Conservation (phyloP, 2,329 filamentous ascomycete genomes). For the Cercospora citrullina region DNA sequence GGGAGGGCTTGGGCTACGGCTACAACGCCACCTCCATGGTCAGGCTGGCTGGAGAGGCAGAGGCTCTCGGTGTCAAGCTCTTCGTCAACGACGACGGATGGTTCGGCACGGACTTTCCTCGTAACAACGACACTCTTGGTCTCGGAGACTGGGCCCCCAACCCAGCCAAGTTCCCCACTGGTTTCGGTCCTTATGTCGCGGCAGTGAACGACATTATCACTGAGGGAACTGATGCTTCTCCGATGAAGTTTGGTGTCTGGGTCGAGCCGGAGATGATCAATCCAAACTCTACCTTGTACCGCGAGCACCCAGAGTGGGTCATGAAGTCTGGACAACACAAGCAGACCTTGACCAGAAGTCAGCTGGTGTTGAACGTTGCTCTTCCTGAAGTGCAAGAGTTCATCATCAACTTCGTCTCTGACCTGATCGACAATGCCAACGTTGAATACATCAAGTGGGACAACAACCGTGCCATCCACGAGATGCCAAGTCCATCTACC, state of each 20-base stretch:
- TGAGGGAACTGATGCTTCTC: slow-evolving; percentile 48
- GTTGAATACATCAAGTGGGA: slow-evolving; percentile 68
- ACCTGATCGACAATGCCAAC: slow-evolving; percentile 55
- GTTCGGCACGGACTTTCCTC: slow-evolving; percentile 65
- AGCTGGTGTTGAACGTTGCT: slow-evolving; percentile 63
- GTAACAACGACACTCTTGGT: slow-evolving; percentile 57
- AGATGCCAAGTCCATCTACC: slow-evolving; percentile 55
- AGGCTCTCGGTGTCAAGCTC: slow-evolving; percentile 60
- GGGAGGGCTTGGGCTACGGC: slow-evolving; percentile 63
- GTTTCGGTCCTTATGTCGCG: slow-evolving; percentile 54
- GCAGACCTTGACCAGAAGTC: slow-evolving; percentile 57
- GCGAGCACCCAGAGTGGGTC: slow-evolving; percentile 64
- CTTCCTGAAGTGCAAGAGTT: slow-evolving; percentile 63
- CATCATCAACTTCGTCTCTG: slow-evolving; percentile 58
- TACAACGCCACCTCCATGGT: slow-evolving; percentile 59
- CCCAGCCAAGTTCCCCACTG: slow-evolving; percentile 59
- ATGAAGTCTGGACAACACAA: slow-evolving; percentile 59
- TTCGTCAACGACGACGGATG: slow-evolving; percentile 68
- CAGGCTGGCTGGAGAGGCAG: slow-evolving; percentile 57
- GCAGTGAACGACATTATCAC: slow-evolving; percentile 52
- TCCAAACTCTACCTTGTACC: slow-evolving; percentile 61
- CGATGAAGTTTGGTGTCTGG: slow-evolving; percentile 64
- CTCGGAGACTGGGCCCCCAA: slow-evolving; percentile 66
- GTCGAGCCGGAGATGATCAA: slow-evolving; percentile 70
- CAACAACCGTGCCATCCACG: slow-evolving; percentile 65